A percentile compares a stretch with the other conserved stretches of the same genome.
Conservation (phyloP, 2,329 filamentous ascomycete species). For the Botrytis squamosa region DNA sequence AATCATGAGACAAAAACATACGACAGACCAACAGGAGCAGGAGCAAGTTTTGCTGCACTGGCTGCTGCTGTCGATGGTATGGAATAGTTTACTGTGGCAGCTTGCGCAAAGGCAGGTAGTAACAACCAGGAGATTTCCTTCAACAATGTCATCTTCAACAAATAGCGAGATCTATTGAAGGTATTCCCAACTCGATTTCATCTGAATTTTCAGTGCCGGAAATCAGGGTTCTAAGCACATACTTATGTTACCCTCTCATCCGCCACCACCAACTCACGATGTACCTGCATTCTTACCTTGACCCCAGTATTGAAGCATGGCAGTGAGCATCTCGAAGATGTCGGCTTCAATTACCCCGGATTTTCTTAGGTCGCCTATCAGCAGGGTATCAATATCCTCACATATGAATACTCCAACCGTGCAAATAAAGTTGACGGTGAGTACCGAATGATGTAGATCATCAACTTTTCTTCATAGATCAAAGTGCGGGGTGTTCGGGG, state of each 20-base stretch:
- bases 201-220: too few relatives aligned
- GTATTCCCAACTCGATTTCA: background rate
- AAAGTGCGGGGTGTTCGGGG: slow-evolving; percentile 2
- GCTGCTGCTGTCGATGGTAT: slow-evolving; percentile 31
- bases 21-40: slow-evolving; percentile 48
- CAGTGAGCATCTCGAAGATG: background rate
- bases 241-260: background rate
- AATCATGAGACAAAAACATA: slow-evolving; percentile 34
- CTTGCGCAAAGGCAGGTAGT: background rate
- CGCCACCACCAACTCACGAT: background rate
- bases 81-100: slow-evolving; percentile 26
- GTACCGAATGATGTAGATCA: slow-evolving; percentile 3
- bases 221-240: background rate
- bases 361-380: background rate
- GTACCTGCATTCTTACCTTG: slow-evolving; percentile 2
- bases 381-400: too few relatives aligned
- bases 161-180: background rate
- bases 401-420: background rate
- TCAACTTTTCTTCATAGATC: background rate
- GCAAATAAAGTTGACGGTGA: slow-evolving; percentile 1
- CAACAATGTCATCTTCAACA: background rate
- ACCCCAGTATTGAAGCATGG: background rate
- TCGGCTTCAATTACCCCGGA: slow-evolving; percentile 14
- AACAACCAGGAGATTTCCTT: background rate
- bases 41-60: slow-evolving; percentile 36